Evolutionary conservation across 1,284 basidiomycete species (phyloP), one percentile per base, ranked within the genome.

Genomic region (Ustilago crameri): DNA sequence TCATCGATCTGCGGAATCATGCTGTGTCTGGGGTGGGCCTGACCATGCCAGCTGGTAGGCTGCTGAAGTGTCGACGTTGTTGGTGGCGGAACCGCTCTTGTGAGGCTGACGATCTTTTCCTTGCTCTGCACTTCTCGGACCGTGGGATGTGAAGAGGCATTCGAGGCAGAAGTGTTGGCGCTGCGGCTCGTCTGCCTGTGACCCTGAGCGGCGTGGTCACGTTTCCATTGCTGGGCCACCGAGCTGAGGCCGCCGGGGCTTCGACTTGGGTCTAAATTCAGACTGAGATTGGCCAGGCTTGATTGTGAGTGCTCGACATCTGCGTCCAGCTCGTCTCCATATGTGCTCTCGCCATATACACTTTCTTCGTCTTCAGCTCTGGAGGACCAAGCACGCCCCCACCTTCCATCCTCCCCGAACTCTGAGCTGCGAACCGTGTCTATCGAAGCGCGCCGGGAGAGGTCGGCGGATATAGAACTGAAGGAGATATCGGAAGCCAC

Each of bases 371-470:
- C 78, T 15, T 80, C 76, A 14, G 72, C 61, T 23, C 51, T 50
- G 9, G 57, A 61, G 15, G 72, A 58, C 78, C 78, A 80, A 1
- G 78, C 78, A 1, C 69, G 52, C 9, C 71, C 78, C 78, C 78
- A 80, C 10, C 72, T 47, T 2, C 78, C 78, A 32, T 74, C 57
- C 34, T 75, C 75, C 15, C 76, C 76, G 34, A 80, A 80, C 44
- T 80, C 78, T 24, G 73, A 73, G 34, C 71, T 75, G 40, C 75
- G 67, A 12, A 80, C 78, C 1, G 78, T 80, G 49, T 80, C 75
- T 30, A 76, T 53, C 3, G 75, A 78, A 0, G 67, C 74, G 30
- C 76, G 51, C 10, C 60, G 54, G 3, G 60, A 72, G 9, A 67
- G 26, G 9, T 54, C 42, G 8, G 46, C 22, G 9, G 61, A 60